Base-by-base conservation (phyloP, 345 rosid species). In the Sonneratia alba region DNA sequence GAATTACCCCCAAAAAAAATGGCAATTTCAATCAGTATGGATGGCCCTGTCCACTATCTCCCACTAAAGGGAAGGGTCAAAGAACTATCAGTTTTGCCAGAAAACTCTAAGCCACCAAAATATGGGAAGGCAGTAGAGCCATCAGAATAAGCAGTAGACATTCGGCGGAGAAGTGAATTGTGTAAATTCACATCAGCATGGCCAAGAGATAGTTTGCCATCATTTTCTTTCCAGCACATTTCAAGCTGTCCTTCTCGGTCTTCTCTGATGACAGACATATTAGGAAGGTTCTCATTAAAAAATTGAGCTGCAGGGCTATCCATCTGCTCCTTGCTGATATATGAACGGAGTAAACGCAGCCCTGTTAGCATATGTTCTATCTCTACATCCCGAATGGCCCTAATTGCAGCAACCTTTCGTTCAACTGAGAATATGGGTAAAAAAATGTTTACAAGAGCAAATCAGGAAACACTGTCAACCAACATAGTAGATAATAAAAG, bases 381-480 rank as follows among this genome's bases (percentile, higher is more conserved):
- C 78, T 89, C 91, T 72, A 89, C 86, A 73, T 92, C 96, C 62
- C 96, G 86, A 15, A 84, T 84, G 12, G 93, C 90, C 67, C 88
- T 92, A 22, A 89, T 79, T 63, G 96, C 98, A 73, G 83, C 88
- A 69, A 78, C 73, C 76, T 85, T 85, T 62, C 92, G 81, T 65
- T 95, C 87, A 70, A 85, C 97, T 92, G 80, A 55, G 22, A 42
- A 51, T 34, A 49, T 45, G 18, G 18, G n/a, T n/a, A n/a, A 37
- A 43, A n/a, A 70, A 0, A 2, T 21, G 22, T 24, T 57, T 6
- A 57, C 6, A 1, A 62, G 2, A 34, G 36, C 36, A 27, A 12
- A n/a, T 22, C 66, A 62, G 32, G 37, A 62, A 62, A 13, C 66
- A 62, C 27, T 15, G 3, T 55, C 43, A 37, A 57, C 16, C 57